A percentile compares a stretch with the other conserved stretches of the same genome.
Conservation (phyloP, 2,329 filamentous ascomycete species). For the Beauveria australis region DNA sequence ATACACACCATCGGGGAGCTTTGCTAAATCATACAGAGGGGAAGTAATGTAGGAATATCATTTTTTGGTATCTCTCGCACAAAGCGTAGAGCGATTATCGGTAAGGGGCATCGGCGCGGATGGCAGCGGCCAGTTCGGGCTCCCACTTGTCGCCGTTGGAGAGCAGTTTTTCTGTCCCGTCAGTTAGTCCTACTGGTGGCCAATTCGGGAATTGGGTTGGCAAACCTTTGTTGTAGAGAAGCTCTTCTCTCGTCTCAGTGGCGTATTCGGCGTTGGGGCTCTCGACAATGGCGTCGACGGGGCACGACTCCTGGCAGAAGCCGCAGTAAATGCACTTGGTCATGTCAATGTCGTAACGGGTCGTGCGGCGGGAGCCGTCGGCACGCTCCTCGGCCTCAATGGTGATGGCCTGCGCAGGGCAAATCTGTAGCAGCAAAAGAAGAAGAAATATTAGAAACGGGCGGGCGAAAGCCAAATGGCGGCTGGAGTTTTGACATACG, state of each 20-base stretch:
- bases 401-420: constrained; percentile 95
- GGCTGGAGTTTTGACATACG: constrained; percentile 28
- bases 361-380: constrained; percentile 90
- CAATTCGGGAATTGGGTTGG: constrained; percentile 7
- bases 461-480: not conserved
- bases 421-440: constrained; percentile 47
- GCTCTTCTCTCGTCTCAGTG: constrained; percentile 72
- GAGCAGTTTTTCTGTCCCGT: constrained; percentile 62
- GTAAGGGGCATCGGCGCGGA: constrained; percentile 89
- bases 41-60: not conserved
- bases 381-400: constrained; percentile 98
- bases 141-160: constrained; percentile 96
- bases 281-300: constrained; percentile 81
- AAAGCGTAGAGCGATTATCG: constrained; percentile 42
- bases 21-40: constrained; percentile 11
- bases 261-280: constrained; percentile 56
- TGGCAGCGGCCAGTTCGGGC: constrained; percentile 85
- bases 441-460: not conserved
- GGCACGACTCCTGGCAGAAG: constrained; percentile 98
- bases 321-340: constrained; percentile 99
- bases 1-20: not conserved
- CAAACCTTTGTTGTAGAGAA: constrained; percentile 86
- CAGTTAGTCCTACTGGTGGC: constrained; percentile 16
- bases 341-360: constrained; percentile 99
- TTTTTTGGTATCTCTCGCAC: not conserved